Percentiles rank a stretch among this genome's conserved stretches.
These are phyloP conservation scores for Populus tremula DNA, from an alignment of 345 rosid species.

Conservation along the genomic window DNA sequence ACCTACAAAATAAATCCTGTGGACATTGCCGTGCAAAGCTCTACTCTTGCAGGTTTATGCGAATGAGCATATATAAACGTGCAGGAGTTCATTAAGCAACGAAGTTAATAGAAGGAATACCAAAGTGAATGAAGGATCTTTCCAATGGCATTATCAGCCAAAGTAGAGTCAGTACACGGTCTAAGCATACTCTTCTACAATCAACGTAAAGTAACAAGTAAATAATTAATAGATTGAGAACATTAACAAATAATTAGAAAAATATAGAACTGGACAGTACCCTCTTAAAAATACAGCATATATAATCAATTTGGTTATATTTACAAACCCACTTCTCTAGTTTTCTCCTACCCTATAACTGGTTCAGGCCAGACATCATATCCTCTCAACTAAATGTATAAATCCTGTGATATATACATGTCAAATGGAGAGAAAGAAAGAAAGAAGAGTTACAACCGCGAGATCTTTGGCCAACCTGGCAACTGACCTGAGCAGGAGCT, in stretches of 20 bases:
- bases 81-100: too few relatives aligned
- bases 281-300: slow-evolving; percentile 5
- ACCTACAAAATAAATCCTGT: too few relatives aligned
- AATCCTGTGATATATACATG: slow-evolving; percentile 31
- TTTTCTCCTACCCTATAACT: not conserved
- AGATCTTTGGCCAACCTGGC: slow-evolving; percentile 5
- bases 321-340: slow-evolving; percentile 5
- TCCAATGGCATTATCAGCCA: too few relatives aligned
- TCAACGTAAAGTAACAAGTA: not conserved
- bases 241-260: not conserved
- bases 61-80: too few relatives aligned
- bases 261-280: not conserved
- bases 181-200: not conserved
- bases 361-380: slow-evolving; percentile 3
- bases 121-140: too few relatives aligned
- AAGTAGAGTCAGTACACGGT: too few relatives aligned
- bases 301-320: slow-evolving; percentile 19
- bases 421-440: not conserved
- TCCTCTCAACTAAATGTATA: slow-evolving; percentile 18
- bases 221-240: too few relatives aligned
- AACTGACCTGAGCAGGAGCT: slow-evolving; percentile 6
- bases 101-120: too few relatives aligned
- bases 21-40: too few relatives aligned
- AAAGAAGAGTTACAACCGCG: slow-evolving; percentile 15
- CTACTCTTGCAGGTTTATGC: too few relatives aligned